Evolutionary conservation across 192 early-diverging fungal species (phyloP), one percentile per base, ranked within the genome.

Genomic region (Rhizoclosmatium sp.): DNA sequence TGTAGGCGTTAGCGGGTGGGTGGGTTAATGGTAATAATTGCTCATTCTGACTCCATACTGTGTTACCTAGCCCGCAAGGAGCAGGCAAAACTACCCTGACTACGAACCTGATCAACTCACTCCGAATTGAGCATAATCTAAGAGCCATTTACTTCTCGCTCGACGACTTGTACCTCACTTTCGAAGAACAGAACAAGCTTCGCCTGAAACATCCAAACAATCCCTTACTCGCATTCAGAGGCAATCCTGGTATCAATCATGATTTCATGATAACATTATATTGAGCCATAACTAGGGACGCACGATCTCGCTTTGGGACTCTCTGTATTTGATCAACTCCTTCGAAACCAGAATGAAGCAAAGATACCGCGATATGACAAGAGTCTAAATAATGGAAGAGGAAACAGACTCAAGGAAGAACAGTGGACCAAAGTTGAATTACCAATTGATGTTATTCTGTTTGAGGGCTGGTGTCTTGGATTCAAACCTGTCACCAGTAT

Each of bases 401-500:
- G 97, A 2, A 95, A 99, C 77, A 89, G 94, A 9, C 23, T 89
- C 0, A 87, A 91, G 3, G n/a, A 56, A 31, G 59, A 71, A 3
- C 48, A 90, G 47, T 99, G 95, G 95, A 76, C 76, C 2, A 67
- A 39, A 19, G 86, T 85, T 0, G 51, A 73, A 3, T 79, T 85
- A 12, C 92, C 93, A 0, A 66, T 93, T 23, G 90, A 98, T 71
- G 88, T 98, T 56, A 84, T 99, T 21, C 79, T 99, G 46, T 93
- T 98, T 78, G 97, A 99, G 81, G 97, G 96, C 0, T 99, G 97
- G 95, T 94, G 87, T 48, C 74, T 96, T 7, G 97, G 96, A 1
- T 99, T 97, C 78, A 39, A 56, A 68, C 64, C 77, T 12, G 46
- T 79, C 14, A 23, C 59, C 9, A 71, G 45, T 51, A 46, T 67